Evolutionary conservation across 345 rosid species (phyloP), one percentile per base, ranked within the genome.

Genomic region (Citrus glauca): DNA sequence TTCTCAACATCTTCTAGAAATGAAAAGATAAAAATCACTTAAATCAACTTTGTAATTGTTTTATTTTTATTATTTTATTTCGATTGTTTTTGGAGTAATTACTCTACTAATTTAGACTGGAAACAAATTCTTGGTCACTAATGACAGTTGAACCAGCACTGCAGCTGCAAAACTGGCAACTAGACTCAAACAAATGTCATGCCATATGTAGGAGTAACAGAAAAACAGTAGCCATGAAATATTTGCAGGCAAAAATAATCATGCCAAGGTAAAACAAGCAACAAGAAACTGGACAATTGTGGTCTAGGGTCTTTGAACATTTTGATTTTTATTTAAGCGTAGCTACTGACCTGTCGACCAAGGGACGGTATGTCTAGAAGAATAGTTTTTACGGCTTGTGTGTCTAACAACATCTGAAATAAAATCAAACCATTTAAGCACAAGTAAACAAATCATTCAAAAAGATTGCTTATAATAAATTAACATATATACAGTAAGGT

Each of bases 341-440:
- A 78, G 50, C 59, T 73, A 81, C 89, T 88, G 80, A 93, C 99
- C 97, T 92, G 99, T 70, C 89, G 89, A 75, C 93, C 98, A 73
- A 96, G 95, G n/a, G 93, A 87, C 75, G 99, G 99, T 83, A 96
- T 88, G 69, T 94, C 99, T 55, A 94, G 85, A 77, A 96, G 98
- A 89, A 96, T 92, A 66, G 97, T 91, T 90, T 96, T 96, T 72
- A 96, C 89, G 61, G 99, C 99, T 85, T 96, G 99, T 30, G 98
- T 96, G 84, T 94, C 99, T 83, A 92, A 85, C 69, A 95, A 88
- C 98, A 95, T 95, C 98, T 93, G 91, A 88, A 88, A 78, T 7
- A 71, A 22, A 28, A 81, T 66, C 25, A 55, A 28, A 33, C 28
- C 38, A 38, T 69, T 38, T 35, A 64, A 25, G n/a, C 6, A 25